Evolutionary conservation across 371 early-diverging fungal genomes (phyloP), one percentile per base, ranked within the genome.

Genomic region (Actinomortierella ambigua): DNA sequence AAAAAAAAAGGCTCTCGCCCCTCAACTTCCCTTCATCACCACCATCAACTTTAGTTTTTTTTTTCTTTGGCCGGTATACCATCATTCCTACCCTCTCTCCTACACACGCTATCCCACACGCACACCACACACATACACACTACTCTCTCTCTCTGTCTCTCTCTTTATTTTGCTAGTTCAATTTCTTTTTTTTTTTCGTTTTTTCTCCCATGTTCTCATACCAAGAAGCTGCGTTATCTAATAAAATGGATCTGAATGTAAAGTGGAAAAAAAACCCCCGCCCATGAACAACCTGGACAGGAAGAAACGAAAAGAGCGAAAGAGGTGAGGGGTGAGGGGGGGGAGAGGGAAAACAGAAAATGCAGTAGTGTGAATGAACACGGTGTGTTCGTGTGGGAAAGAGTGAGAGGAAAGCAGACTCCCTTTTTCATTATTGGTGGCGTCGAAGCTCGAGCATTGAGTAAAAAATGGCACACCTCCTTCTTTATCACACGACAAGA

Each of bases 181-280:
- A 18, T 49, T 49, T 20, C 44, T 55, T 15, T 57, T 57, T 56
- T 26, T 56, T 18, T 18, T 23, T 0, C n/a, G 17, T 14, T 42
- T 18, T 17, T 18, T 5, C 14, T 13, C 44, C 44, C 20, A n/a
- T 20, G 8, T 41, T n/a, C 20, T 13, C 13, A 4, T 44, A n/a
- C n/a, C 44, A 20, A 3, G 13, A 44, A 20, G 44, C 44, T 44
- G n/a, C 20, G 44, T n/a, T 13, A 44, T 15, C 44, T 44, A 44
- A n/a, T 5, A 44, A 44, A 44, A 44, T 17, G 5, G 6, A 17
- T 46, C 17, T 18, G 47, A 22, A 46, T 46, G 17, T 17, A 22
- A 22, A 46, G 4, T 46, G 47, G 18, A 17, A 46, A 46, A 6
- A 46, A 46, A 46, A 17, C 17, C 17, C 47, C 6, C 6, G 47